phyloP scores from a whole-genome alignment of 495 filamentous ascomycete genomes.

The Penicillium cinerascens region DNA sequence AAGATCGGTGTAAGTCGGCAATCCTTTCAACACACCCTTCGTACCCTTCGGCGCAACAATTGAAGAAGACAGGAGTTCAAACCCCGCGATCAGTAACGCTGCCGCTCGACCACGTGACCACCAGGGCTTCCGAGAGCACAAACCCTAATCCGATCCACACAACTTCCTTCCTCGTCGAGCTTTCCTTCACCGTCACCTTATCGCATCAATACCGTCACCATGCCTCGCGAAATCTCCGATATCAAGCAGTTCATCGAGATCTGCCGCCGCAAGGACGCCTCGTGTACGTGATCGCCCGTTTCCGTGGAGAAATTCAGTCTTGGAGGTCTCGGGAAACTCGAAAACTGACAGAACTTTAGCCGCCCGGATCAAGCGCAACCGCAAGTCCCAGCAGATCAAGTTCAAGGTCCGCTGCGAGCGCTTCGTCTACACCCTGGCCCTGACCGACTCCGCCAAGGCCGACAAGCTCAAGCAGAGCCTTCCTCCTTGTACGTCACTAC shows the following conservation, averaged over 20 bases:
- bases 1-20: background rate
- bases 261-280: constrained; percentile 97
- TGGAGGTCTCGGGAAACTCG: constrained; percentile 2
- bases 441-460: constrained; percentile 97
- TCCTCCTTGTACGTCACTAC: constrained; percentile 75
- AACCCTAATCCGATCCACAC: constrained; percentile 39
- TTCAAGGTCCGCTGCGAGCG: constrained; percentile 99
- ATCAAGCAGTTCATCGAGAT: constrained; percentile 99
- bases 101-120: constrained; percentile 14
- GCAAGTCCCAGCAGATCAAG: constrained; percentile 84
- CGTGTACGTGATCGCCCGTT: constrained; percentile 60
- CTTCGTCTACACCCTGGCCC: constrained; percentile 93
- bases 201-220: constrained; percentile 48
- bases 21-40: background rate
- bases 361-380: constrained; percentile 96
- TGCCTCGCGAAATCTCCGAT: constrained; percentile 97
- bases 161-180: constrained; percentile 15
- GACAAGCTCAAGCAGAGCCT: constrained; percentile 99
- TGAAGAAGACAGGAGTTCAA: background rate
- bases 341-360: constrained; percentile 50
- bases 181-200: constrained; percentile 16
- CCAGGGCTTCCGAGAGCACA: constrained; percentile 18
- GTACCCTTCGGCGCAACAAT: background rate
- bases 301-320: background rate
- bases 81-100: background rate